A percentile compares a stretch with the other conserved stretches of the same genome.
Conservation (phyloP, 352 stramenopile genomes). For the Globisporangium carolinianum region DNA sequence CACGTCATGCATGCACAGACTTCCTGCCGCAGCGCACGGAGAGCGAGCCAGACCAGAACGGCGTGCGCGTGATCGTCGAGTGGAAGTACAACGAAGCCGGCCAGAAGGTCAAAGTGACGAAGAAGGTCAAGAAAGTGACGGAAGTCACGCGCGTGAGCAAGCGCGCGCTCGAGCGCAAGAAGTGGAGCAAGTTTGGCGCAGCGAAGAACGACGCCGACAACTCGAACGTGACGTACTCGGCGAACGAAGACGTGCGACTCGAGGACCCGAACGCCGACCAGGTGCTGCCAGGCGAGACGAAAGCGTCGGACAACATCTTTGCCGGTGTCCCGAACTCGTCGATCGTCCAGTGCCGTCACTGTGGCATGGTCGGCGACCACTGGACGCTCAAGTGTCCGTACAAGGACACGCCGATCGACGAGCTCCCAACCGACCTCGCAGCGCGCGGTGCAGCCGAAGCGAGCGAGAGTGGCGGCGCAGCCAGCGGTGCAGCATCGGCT, state of each 20-base stretch:
- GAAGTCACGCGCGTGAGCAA: slow-evolving; percentile 82
- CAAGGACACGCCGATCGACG: slow-evolving; percentile 81
- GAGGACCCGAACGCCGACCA: slow-evolving; percentile 86
- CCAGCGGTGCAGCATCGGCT: slow-evolving; percentile 14
- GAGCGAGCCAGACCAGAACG: slow-evolving; percentile 73
- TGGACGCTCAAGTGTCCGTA: slow-evolving; percentile 91
- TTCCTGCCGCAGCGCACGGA: slow-evolving; percentile 75
- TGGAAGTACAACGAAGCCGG: slow-evolving; percentile 86
- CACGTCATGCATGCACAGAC: slow-evolving; percentile 20
- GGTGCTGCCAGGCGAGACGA: slow-evolving; percentile 82
- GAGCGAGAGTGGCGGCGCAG: slow-evolving; percentile 6
- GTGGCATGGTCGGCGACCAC: slow-evolving; percentile 86
- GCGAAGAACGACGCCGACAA: slow-evolving; percentile 61
- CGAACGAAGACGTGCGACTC: slow-evolving; percentile 73
- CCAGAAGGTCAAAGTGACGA: slow-evolving; percentile 90
- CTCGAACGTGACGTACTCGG: slow-evolving; percentile 85
- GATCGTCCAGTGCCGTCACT: slow-evolving; percentile 87
- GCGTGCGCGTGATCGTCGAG: slow-evolving; percentile 82
- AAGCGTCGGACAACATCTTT: slow-evolving; percentile 86
- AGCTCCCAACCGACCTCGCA: slow-evolving; percentile 64
- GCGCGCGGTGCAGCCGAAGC: slow-evolving; percentile 36
- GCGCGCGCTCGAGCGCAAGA: slow-evolving; percentile 72
- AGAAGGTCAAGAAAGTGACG: slow-evolving; percentile 85
- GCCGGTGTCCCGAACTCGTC: slow-evolving; percentile 83
- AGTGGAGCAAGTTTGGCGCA: slow-evolving; percentile 81